Evolutionary conservation across 257 asterid species (phyloP).

Genomic region (Fraxinus americana): DNA sequence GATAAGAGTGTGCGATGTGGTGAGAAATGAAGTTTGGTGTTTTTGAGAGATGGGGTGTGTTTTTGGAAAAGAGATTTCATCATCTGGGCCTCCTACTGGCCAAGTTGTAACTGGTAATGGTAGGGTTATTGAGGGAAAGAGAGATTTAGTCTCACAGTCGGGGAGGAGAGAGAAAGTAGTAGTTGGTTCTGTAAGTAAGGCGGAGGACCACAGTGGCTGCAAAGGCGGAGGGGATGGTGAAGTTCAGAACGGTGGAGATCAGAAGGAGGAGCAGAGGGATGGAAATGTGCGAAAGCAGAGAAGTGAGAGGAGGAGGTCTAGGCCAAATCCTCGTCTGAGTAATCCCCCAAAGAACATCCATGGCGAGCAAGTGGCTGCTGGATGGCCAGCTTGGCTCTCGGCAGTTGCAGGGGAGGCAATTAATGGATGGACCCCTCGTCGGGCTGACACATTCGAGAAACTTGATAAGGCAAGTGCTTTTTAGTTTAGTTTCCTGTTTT

Average conservation of each 20-base stretch:
- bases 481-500: constrained; percentile 24
- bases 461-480: constrained; percentile 64
- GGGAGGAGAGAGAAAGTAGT: constrained; percentile 69
- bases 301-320: constrained; percentile 73
- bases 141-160: constrained; percentile 50
- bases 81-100: constrained; percentile 54
- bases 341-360: constrained; percentile 73
- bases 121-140: constrained; percentile 43
- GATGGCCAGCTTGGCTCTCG: constrained; percentile 93
- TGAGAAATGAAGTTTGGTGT: constrained; percentile 75
- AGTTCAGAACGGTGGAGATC: constrained; percentile 54
- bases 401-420: constrained; percentile 90
- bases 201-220: constrained; percentile 36
- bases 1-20: constrained; percentile 33
- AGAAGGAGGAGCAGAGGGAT: constrained; percentile 47
- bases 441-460: constrained; percentile 85
- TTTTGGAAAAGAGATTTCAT: constrained; percentile 74
- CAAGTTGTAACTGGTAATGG: constrained; percentile 47
- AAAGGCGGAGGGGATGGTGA: constrained; percentile 41
- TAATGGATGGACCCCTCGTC: constrained; percentile 84
- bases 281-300: constrained; percentile 38
- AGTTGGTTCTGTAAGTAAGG: constrained; percentile 46
- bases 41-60: constrained; percentile 87
- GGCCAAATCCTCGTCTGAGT: constrained; percentile 76
- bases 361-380: constrained; percentile 94